Conservation (phyloP, 129 eudicot genomes). For the Scalesia atractyloides region DNA sequence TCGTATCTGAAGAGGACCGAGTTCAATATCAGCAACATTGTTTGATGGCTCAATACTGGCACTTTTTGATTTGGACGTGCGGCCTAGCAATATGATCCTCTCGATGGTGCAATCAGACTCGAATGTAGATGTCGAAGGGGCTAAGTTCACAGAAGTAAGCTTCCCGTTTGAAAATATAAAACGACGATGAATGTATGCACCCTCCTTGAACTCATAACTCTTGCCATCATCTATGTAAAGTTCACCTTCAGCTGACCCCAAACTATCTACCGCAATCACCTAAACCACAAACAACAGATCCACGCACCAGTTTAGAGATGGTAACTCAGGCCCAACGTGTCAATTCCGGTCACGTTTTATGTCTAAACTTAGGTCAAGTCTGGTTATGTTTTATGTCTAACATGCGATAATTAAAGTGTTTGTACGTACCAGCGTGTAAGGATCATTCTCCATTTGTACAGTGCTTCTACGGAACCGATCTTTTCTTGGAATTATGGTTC, state of each 20-base stretch:
- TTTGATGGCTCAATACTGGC: slow-evolving; percentile 72
- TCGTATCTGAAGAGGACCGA: slow-evolving; percentile 63
- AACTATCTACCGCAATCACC: slow-evolving; percentile 89
- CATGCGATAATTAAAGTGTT: too few species aligned
- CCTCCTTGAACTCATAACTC: slow-evolving; percentile 79
- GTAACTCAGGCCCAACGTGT: too few species aligned
- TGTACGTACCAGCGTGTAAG: slow-evolving; percentile 78
- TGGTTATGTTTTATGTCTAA: too few species aligned
- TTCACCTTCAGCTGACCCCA: slow-evolving; percentile 88
- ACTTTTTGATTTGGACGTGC: slow-evolving; percentile 47
- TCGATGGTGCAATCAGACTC: slow-evolving; percentile 65
- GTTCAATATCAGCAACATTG: slow-evolving; percentile 51
- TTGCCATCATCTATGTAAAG: slow-evolving; percentile 90
- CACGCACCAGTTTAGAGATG: neutral
- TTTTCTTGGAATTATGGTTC: slow-evolving; percentile 91
- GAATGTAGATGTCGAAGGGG: slow-evolving; percentile 42
- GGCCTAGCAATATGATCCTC: slow-evolving; percentile 81
- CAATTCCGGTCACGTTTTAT: too few species aligned
- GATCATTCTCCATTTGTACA: slow-evolving; percentile 94
- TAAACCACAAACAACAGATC: slow-evolving; percentile 21
- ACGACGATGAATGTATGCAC: slow-evolving; percentile 83
- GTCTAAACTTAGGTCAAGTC: too few species aligned
- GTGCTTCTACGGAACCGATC: slow-evolving; percentile 93
- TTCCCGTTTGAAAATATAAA: slow-evolving; percentile 64
- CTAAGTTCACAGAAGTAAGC: slow-evolving; percentile 67